Evolutionary conservation across 1,139 yeast species (phyloP), one percentile per base, ranked within the genome.

Genomic region (Saccharomyces hybrid): DNA sequence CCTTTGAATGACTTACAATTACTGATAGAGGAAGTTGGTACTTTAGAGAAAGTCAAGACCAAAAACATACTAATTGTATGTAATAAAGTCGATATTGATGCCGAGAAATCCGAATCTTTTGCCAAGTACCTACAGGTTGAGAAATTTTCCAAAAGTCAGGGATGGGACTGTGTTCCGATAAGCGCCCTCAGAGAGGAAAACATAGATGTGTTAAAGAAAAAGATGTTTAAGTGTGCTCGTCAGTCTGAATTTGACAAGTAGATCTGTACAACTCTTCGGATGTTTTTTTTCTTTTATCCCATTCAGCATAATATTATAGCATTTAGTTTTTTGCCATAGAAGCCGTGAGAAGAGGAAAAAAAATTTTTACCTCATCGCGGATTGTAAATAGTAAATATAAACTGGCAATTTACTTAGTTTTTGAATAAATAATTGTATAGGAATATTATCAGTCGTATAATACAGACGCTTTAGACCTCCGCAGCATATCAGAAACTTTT

Each of bases 51-150:
- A 41, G 64, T 68, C 2, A 52, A 55, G 23, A 75, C 71, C 50
- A 90, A 89, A 65, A 77, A 74, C 52, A 80, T 86, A 1, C 74
- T 91, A 55, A 82, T 93, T 14, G 88, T 90, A 16, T 96, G 95
- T 16, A 90, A 96, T 14, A 93, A 93, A 69, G 98, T 96, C 0
- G 99, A 93, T 68, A 66, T 88, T 28, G 80, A 77, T 47, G 77
- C 72, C 2, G 72, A 58, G 8, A 61, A 61, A 14, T 56, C 59
- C 13, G 53, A 50, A n/a, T 83, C 28, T 74, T 77, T 47, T 74
- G 71, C 28, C 5, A 79, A 74, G 51, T 89, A 73, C 62, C 51
- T 52, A 1, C 53, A 52, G 8, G 72, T 89, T 49, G 73, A 72
- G 53, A 63, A 70, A 1, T 81, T 72, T 61, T 79, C 81, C 41